Evolutionary conservation across 352 stramenopile genomes (phyloP).

Genomic region (Phytophthora chlamydospora): DNA sequence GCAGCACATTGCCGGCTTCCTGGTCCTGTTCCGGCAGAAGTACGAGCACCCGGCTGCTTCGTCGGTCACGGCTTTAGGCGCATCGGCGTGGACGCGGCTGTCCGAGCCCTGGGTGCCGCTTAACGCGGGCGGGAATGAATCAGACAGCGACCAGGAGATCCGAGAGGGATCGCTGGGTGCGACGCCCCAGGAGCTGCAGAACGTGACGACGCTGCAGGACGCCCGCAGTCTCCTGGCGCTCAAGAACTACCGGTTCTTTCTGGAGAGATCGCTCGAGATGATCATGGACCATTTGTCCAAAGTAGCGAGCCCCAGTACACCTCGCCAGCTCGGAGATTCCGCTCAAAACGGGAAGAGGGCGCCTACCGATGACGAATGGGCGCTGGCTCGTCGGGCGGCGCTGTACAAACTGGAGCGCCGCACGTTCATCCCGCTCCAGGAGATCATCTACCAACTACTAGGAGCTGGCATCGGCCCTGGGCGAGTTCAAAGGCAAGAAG

Average conservation of each 20-base stretch:
- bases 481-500: conserved; percentile 29
- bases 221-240: conserved; percentile 60
- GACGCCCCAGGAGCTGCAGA: conserved; percentile 35
- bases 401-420: conserved; percentile 69
- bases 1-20: conserved; percentile 48
- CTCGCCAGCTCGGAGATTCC: conserved; percentile 20
- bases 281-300: conserved; percentile 53
- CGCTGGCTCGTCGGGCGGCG: conserved; percentile 49
- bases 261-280: conserved; percentile 62
- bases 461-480: conserved; percentile 31
- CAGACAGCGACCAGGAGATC: conserved; percentile 36
- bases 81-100: conserved; percentile 39
- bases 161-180: conserved; percentile 32
- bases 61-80: conserved; percentile 10
- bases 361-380: conserved; percentile 57
- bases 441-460: conserved; percentile 70
- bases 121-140: conserved; percentile 19
- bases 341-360: conserved; percentile 24
- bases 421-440: conserved; percentile 73
- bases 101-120: conserved; percentile 34
- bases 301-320: conserved; percentile 23
- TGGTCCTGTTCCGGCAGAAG: conserved; percentile 62
- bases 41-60: conserved; percentile 37
- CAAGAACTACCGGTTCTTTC: conserved; percentile 78
- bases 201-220: conserved; percentile 52